Percentiles rank a stretch among this genome's conserved stretches.
Evolutionary conservation across 257 asterid species (phyloP).

Genomic region (Thymus quinquecostatus): DNA sequence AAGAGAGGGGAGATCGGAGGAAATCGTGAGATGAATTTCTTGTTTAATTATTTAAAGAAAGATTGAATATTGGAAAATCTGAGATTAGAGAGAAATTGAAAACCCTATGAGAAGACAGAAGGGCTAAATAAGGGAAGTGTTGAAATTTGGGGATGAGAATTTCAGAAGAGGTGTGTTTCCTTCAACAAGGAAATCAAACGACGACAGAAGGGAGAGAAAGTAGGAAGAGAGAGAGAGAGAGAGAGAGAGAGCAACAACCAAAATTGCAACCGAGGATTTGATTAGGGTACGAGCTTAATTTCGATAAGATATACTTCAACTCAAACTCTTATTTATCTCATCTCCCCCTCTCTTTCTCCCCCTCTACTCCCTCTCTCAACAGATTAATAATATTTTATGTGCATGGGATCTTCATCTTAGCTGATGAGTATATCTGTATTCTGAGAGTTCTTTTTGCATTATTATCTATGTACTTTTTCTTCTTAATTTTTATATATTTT

Average conservation of each 20-base stretch:
- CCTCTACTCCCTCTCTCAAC: background rate
- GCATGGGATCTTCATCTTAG: conserved; percentile 21
- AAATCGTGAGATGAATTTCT: too few relatives aligned
- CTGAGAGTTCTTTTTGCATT: background rate
- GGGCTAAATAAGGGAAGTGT: conserved; percentile 37
- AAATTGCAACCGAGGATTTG: background rate
- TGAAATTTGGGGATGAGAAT: background rate
- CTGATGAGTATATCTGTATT: conserved; percentile 20
- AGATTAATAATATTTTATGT: background rate
- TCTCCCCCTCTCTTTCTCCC: background rate
- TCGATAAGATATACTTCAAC: background rate
- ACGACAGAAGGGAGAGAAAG: background rate
- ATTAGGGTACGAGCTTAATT: too few relatives aligned
- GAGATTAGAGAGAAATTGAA: background rate
- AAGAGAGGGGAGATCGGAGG: too few relatives aligned
- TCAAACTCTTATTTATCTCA: background rate
- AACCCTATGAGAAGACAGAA: conserved; percentile 42
- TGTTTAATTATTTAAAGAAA: too few relatives aligned
- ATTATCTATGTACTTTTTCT: background rate
- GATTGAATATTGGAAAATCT: too few relatives aligned
- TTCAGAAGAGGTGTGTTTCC: conserved; percentile 12
- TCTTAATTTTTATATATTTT: background rate
- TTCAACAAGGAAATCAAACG: conserved; percentile 23
- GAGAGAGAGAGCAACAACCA: conserved; percentile 1
- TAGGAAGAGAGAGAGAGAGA: conserved; percentile 3